A percentile compares a stretch with the other conserved stretches of the same genome.
Conservation (phyloP, 2,329 filamentous ascomycete species). For the Metarhizium sp. region DNA sequence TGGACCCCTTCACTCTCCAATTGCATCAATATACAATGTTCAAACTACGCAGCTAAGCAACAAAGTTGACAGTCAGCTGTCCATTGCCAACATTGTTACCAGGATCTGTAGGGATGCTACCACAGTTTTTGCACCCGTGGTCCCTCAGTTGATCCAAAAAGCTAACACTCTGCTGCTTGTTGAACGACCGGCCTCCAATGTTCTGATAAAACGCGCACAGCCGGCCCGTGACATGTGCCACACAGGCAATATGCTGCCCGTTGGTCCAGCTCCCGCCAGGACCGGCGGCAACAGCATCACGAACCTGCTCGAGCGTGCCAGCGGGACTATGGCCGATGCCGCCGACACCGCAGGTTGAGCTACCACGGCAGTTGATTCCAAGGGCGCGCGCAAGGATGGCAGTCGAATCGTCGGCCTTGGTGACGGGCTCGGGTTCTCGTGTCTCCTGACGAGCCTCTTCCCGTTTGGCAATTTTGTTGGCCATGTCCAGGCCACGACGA, state of each 20-base stretch:
- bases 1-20: too few species aligned
- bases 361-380: constrained; percentile 7
- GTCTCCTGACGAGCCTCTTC: background rate
- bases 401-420: background rate
- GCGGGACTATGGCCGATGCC: constrained; percentile 4
- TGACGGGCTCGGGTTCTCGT: too few species aligned
- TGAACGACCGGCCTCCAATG: constrained; percentile 5
- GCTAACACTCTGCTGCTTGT: constrained; percentile 4
- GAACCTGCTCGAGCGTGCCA: constrained; percentile 5
- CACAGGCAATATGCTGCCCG: constrained; percentile 8
- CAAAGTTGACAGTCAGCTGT: constrained; percentile 9
- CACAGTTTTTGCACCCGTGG: constrained; percentile 7
- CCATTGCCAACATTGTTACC: constrained; percentile 9
- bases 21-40: too few species aligned
- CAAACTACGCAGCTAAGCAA: background rate
- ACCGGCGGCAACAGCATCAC: constrained; percentile 5
- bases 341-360: constrained; percentile 7
- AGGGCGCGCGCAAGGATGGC: constrained; percentile 1
- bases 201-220: constrained; percentile 10
- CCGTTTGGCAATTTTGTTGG: background rate
- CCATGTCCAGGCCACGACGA: constrained; percentile 3
- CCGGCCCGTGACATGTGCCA: constrained; percentile 4
- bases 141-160: too few species aligned
- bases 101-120: constrained; percentile 8
- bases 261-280: constrained; percentile 1